Evolutionary conservation across 768 basidiomycete genomes (phyloP).

Genomic region (Phaeotremella skinneri): DNA sequence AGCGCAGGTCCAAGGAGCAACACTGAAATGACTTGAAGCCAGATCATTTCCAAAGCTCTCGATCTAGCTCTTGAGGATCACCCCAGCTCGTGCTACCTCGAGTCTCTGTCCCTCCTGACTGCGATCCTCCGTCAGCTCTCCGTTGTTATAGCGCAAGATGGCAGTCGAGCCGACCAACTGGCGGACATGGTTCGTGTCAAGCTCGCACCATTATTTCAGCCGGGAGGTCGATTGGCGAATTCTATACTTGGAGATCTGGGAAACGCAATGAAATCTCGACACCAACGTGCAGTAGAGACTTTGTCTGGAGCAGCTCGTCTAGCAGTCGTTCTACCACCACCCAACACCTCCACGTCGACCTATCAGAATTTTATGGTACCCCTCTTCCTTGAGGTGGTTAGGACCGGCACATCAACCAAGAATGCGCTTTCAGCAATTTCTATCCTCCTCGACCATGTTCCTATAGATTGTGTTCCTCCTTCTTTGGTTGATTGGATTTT

Average conservation of each 20-base stretch:
- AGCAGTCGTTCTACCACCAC: constrained; percentile 3
- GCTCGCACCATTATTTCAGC: constrained; percentile 20
- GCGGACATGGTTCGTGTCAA: constrained; percentile 6
- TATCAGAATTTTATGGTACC: constrained; percentile 24
- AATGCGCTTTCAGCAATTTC: constrained; percentile 18
- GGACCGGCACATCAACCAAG: constrained; percentile 13
- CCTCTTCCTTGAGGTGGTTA: constrained; percentile 20
- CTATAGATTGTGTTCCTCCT: constrained; percentile 11
- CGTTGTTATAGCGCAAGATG: background rate
- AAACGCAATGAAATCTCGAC: constrained; percentile 18
- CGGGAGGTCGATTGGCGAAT: constrained; percentile 13
- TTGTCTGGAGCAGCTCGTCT: constrained; percentile 14
- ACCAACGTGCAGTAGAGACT: constrained; percentile 26
- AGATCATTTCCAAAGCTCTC: constrained; percentile 13
- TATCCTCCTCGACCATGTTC: constrained; percentile 19
- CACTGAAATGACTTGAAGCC: background rate
- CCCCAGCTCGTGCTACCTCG: constrained; percentile 11
- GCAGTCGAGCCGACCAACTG: background rate
- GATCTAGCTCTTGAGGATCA: constrained; percentile 10
- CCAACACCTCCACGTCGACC: constrained; percentile 3
- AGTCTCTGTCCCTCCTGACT: constrained; percentile 23
- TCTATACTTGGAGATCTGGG: constrained; percentile 25
- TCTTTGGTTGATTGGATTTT: constrained; percentile 17
- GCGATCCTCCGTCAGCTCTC: constrained; percentile 26
- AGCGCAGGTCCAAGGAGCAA: background rate